Evolutionary conservation across 768 basidiomycete species (phyloP), one percentile per base, ranked within the genome.

Genomic region (Rhodosporidiobolus odoratus): DNA sequence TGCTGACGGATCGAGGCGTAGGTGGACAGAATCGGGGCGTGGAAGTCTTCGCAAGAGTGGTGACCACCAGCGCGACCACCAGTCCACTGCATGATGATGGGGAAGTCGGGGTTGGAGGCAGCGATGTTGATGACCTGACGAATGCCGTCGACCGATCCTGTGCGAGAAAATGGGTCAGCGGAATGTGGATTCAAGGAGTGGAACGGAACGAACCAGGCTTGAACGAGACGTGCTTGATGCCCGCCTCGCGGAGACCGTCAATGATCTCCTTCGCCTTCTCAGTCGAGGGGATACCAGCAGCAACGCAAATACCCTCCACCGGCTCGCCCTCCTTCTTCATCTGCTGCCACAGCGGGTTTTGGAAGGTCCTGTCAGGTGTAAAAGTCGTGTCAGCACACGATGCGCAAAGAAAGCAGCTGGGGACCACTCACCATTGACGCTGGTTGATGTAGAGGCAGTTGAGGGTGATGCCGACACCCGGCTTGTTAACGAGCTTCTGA

Each of bases 211-310:
- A 47, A 70, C 96, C 95, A 32, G 96, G 96, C 83, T 99, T 99
- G 87, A 98, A 96, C 0, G 93, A 85, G 72, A 99, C 87, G 78
- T 99, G 96, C 81, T 89, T 91, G 80, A 98, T 95, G 32, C 95
- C 95, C 60, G 90, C 89, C 40, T 79, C 81, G 75, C 85, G 85
- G 58, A 99, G 82, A 5, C 88, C 91, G 21, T 84, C 86, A 74
- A 98, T 96, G 81, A 99, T 97, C 81, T 98, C 95, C 54, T 88
- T 88, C 3, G 95, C 94, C 81, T 98, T 99, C 81, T 98, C 96
- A 3, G 92, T 92, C 75, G 86, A 90, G 15, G 96, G 96, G 75
- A 99, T 91, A 77, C 95, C 96, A 56, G 96, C 96, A 48, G 95
- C 96, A 68, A 98, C 91, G 79, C 94, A 97, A 82, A 99, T 95